These are phyloP conservation scores for Tilletia walkeri DNA, from an alignment of 1,284 basidiomycete genomes.

Conservation along the genomic window DNA sequence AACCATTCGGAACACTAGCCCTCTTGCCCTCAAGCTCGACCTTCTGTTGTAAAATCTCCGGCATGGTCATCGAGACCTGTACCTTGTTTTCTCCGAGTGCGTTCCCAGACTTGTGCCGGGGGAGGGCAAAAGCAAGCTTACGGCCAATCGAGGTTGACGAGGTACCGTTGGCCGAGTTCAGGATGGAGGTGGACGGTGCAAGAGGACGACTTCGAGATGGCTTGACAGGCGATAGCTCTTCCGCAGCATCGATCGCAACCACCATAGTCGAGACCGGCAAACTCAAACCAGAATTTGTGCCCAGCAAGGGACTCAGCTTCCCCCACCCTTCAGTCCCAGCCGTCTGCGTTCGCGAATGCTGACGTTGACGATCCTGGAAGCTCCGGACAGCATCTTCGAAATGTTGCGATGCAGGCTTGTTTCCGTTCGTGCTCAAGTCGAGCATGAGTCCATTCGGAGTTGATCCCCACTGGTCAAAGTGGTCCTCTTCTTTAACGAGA, in stretches of 20 bases:
- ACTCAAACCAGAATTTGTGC: background rate
- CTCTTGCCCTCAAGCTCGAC: background rate
- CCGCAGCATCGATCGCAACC: background rate
- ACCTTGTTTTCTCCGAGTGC: background rate
- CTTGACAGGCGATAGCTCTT: background rate
- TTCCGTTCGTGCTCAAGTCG: background rate
- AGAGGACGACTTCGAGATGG: too few species aligned
- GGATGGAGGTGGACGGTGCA: background rate
- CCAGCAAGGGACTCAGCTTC: background rate
- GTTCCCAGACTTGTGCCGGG: background rate
- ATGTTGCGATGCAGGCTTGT: background rate
- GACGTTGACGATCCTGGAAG: background rate
- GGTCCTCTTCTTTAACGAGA: too few species aligned
- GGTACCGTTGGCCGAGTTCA: background rate
- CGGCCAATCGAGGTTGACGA: background rate
- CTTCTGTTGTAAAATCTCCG: background rate
- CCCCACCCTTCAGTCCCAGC: background rate
- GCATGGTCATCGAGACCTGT: background rate
- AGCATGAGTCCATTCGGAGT: background rate
- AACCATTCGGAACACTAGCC: background rate
- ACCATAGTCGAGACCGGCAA: background rate
- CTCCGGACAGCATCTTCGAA: background rate
- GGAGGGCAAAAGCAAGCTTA: background rate
- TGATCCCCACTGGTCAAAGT: constrained; percentile 5
- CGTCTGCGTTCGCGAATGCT: background rate